A percentile compares a stretch with the other conserved stretches of the same genome.
These are phyloP conservation scores for Debaryomyces udenii DNA, from an alignment of 1,139 yeast species.

Conservation along the genomic window DNA sequence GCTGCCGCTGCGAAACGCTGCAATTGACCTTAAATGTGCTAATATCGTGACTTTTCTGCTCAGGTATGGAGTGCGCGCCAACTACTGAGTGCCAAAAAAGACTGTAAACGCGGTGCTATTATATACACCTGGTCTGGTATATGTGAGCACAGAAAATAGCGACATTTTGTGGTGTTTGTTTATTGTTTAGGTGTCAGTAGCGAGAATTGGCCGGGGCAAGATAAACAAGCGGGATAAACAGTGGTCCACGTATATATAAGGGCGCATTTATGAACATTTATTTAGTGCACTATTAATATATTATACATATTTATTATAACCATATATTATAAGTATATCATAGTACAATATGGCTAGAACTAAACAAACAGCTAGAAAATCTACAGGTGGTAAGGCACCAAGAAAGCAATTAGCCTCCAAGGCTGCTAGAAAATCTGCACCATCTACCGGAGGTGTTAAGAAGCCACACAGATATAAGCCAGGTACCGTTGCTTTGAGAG, in stretches of 20 bases:
- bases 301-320: too few species aligned
- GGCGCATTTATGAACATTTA: too few species aligned
- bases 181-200: too few species aligned
- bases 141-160: neutral
- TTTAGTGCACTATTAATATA: too few species aligned
- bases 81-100: neutral
- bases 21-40: too few species aligned
- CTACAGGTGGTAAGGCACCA: slow-evolving; percentile 99
- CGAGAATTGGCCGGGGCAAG: too few species aligned
- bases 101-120: neutral
- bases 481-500: slow-evolving; percentile 99
- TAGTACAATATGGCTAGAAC: slow-evolving; percentile 83
- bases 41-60: neutral
- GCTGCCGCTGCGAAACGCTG: too few species aligned
- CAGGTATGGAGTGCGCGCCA: neutral
- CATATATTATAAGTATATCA: neutral
- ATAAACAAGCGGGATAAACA: too few species aligned
- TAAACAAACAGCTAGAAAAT: slow-evolving; percentile 97
- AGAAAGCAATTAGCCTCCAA: slow-evolving; percentile 98
- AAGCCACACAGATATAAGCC: slow-evolving; percentile 99
- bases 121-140: neutral
- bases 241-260: too few species aligned
- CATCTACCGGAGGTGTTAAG: slow-evolving; percentile 98
- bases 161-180: too few species aligned
- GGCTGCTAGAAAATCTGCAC: slow-evolving; percentile 98